Base-by-base conservation (phyloP, 2,329 filamentous ascomycete genomes). In the Cephalotrichum gorgonifer region DNA sequence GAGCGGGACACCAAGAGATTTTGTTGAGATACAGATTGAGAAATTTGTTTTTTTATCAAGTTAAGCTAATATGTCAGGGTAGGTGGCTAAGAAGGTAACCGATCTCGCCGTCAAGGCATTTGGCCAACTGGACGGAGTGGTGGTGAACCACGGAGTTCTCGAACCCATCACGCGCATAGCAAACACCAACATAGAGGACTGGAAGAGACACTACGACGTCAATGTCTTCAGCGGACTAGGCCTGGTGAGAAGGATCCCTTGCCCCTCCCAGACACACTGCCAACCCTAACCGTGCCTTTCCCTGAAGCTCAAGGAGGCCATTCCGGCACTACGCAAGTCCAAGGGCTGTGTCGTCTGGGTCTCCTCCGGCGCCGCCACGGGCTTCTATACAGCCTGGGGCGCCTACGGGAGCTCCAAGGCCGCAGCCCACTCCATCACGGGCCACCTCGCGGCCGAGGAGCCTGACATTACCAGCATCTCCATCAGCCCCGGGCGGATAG, bases 91-190 rank as follows among this genome's bases (percentile, higher is more conserved):
- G 1, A 77, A 77, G 59, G 76, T 85, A 4, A 78, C 88, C 4
- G 71, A 83, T 3, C 66, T 81, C 1, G 85, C 89, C 0, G 60
- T 85, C 11, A 68, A 76, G 26, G 69, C 76, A 0, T 97, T 88
- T 63, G 84, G 83, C 9, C 73, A 71, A 44, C 67, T 98, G 4
- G 89, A 98, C 61, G 85, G 83, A 2, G 63, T 98, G 42, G 79
- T 98, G 12, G 70, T 97, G 53, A 97, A 97, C 64, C 93, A 98
- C 62, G 90, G 89, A 20, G 73, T 81, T 1, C 68, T 98, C 42
- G 76, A 81, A n/a, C 86, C 88, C 1, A 82, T 94, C 39, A 79
- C 78, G 46, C 79, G 78, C 51, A 69, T 97, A 42, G 79, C 70
- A 3, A 78, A 91, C 49, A 74, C 76, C 15, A 76, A 78, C n/a